Conservation (phyloP, 2,329 filamentous ascomycete genomes). For the Colletotrichum tropicicola region DNA sequence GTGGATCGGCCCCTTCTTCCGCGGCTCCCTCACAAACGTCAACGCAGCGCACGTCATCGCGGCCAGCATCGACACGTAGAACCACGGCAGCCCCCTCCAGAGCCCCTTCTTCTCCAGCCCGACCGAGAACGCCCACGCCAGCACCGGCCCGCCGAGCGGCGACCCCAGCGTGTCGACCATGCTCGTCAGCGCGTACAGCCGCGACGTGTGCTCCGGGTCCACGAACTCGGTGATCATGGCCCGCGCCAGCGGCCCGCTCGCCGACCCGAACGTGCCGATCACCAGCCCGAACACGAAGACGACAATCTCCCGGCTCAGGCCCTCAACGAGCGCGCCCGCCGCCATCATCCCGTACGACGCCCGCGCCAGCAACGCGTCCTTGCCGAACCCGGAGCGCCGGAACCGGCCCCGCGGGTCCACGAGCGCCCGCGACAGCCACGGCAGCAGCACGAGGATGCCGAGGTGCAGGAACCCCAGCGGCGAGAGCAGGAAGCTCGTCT, state of each 20-base stretch:
- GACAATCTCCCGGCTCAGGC: constrained; percentile 40
- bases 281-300: constrained; percentile 48
- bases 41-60: constrained; percentile 38
- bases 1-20: constrained; percentile 28
- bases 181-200: constrained; percentile 50
- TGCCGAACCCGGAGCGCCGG: constrained; percentile 43
- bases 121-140: constrained; percentile 48
- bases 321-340: constrained; percentile 43
- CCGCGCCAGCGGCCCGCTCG: constrained; percentile 46
- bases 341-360: constrained; percentile 43
- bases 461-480: constrained; percentile 50
- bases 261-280: constrained; percentile 47
- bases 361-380: constrained; percentile 47
- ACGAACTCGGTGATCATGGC: constrained; percentile 52
- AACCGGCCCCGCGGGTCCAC: constrained; percentile 37
- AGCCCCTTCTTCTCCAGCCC: constrained; percentile 45
- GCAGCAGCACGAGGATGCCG: constrained; percentile 45
- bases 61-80: constrained; percentile 46
- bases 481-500: constrained; percentile 51
- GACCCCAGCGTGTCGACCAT: constrained; percentile 49
- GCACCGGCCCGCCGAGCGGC: constrained; percentile 49
- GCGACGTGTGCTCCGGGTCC: constrained; percentile 45
- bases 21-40: constrained; percentile 44
- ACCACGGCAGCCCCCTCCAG: constrained; percentile 50
- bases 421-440: constrained; percentile 43